Evolutionary conservation across 495 filamentous ascomycete genomes (phyloP).

Genomic region (Xylaria bambusicola): DNA sequence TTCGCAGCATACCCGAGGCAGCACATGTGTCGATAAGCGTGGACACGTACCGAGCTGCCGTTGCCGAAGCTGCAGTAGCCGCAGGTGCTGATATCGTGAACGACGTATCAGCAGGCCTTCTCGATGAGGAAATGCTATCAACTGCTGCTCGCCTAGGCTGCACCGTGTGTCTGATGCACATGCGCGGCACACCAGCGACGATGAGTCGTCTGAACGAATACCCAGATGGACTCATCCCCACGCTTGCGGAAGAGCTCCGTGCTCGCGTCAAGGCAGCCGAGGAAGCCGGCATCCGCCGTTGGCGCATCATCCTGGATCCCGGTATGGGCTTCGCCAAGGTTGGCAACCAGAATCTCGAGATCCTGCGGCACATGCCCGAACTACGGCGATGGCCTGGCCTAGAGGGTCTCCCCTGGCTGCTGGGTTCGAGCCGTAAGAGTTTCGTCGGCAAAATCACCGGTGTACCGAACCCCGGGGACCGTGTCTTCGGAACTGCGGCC

Average conservation of each 20-base stretch:
- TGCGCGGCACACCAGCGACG: constrained; percentile 83
- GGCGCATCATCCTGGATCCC: constrained; percentile 94
- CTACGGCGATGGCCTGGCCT: constrained; percentile 65
- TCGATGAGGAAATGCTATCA: constrained; percentile 80
- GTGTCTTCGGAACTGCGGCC: constrained; percentile 84
- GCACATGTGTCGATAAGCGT: constrained; percentile 71
- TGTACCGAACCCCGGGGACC: constrained; percentile 57
- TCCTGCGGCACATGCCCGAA: constrained; percentile 66
- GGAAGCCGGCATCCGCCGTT: constrained; percentile 78
- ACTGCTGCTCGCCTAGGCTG: constrained; percentile 79
- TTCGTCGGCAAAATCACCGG: constrained; percentile 87
- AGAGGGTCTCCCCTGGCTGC: constrained; percentile 79
- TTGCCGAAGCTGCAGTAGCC: constrained; percentile 76
- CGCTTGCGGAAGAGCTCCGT: constrained; percentile 69
- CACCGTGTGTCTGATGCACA: constrained; percentile 90
- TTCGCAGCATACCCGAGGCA: constrained; percentile 67
- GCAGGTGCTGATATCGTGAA: constrained; percentile 94
- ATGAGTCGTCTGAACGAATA: constrained; percentile 75
- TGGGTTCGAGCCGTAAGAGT: constrained; percentile 86
- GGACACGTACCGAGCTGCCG: constrained; percentile 87
- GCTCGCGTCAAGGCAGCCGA: constrained; percentile 75
- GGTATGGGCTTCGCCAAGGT: constrained; percentile 93
- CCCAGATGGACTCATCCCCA: constrained; percentile 70
- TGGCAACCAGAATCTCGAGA: constrained; percentile 73
- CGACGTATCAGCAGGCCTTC: constrained; percentile 80